Evolutionary conservation across 768 basidiomycete species (phyloP).

Genomic region (Trametes cingulata): DNA sequence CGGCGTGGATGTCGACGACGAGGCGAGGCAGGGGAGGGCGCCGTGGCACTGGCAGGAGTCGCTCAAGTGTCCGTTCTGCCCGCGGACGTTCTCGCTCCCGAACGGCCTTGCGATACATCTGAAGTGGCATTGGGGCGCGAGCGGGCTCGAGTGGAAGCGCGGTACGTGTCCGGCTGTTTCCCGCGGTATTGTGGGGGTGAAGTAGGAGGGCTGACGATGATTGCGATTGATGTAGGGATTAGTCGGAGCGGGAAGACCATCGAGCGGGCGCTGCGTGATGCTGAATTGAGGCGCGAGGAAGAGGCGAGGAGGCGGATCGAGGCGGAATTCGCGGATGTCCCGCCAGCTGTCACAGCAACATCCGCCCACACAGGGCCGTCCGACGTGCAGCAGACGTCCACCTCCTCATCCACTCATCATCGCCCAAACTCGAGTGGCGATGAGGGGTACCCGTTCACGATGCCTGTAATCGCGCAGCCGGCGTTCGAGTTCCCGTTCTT

Average conservation of each 20-base stretch:
- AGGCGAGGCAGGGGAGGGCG: not conserved
- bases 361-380: not conserved
- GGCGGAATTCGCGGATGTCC: not conserved
- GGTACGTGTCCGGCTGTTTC: conserved; percentile 1
- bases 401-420: no score
- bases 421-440: not conserved
- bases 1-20: no score
- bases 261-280: conserved; percentile 9
- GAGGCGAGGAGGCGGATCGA: not conserved
- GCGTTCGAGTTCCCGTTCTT: conserved; percentile 4
- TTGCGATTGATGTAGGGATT: conserved; percentile 6
- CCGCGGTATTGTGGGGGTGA: not conserved
- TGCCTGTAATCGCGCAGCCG: conserved; percentile 15
- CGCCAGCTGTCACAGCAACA: not conserved
- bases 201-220: no score
- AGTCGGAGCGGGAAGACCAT: conserved; percentile 10
- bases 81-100: conserved; percentile 15
- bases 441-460: not conserved
- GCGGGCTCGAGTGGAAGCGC: conserved; percentile 13
- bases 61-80: conserved; percentile 21
- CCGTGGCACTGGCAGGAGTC: no score
- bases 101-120: conserved; percentile 23
- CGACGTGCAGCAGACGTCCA: not conserved
- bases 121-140: conserved; percentile 27
- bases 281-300: conserved; percentile 9